phyloP scores from a whole-genome alignment of 441 rosid species.

The Syzygium syzygioides region DNA sequence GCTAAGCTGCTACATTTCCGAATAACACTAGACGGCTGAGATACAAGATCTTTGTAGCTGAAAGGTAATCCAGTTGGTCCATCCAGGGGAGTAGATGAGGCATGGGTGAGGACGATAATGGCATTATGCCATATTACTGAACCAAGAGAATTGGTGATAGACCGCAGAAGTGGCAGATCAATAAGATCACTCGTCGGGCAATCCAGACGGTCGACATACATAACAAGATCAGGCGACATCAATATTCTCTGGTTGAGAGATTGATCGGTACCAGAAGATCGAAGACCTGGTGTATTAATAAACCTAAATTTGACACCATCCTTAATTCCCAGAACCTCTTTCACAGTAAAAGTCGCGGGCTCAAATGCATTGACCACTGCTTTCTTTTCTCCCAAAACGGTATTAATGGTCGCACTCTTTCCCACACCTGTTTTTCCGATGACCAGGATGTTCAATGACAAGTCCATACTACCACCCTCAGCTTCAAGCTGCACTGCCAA shows the following conservation, averaged over 20 bases:
- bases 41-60: not conserved
- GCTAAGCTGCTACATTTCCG: not conserved
- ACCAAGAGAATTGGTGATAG: not conserved
- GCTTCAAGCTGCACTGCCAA: not conserved
- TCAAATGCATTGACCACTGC: not conserved
- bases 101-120: not conserved
- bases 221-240: not conserved
- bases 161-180: not conserved
- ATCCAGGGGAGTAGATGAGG: not conserved
- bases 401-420: not conserved
- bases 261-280: not conserved
- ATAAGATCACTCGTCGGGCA: not conserved
- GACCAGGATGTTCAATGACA: slow-evolving; percentile 2
- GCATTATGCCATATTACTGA: not conserved
- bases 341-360: not conserved
- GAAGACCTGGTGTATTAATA: not conserved
- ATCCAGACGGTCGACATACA: slow-evolving; percentile 6
- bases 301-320: not conserved
- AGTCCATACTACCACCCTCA: not conserved
- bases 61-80: not conserved
- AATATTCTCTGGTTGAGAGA: not conserved
- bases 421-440: not conserved
- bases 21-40: not conserved
- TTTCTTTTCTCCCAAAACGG: not conserved
- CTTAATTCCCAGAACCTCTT: not conserved